Base-by-base conservation (phyloP, 305 asterid genomes). In the Lippia alba region DNA sequence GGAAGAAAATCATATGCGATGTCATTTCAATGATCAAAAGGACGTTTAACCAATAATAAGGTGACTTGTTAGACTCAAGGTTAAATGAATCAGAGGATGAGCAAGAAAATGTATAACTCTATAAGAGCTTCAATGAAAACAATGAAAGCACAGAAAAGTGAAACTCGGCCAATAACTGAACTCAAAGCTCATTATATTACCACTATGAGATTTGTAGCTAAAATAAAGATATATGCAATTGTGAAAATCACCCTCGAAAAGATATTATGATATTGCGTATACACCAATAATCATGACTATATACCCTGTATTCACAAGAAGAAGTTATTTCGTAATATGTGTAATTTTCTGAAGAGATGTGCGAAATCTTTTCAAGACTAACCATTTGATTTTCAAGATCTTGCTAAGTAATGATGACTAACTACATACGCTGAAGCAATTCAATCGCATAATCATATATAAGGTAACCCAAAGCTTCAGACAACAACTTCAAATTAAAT, bases 1-100 rank as follows among this genome's bases (percentile, higher is more conserved):
- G 81, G 82, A 69, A 76, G 74, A 44, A 12, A 49, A 46, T 74
- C 49, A 34, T 32, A 76, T 39, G 70, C 11, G 51, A 46, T 2
- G 69, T 45, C 50, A 41, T 0, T 12, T 30, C 14, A 17, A 48
- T 56, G 12, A 66, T 10, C 61, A 34, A 36, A 60, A 61, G 45
- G 20, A 61, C 16, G 12, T 56, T 45, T 48, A 18, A 33, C 36
- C 44, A 33, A 57, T n/a, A 41, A 56, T 11, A 10, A 33, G 63
- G 62, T 9, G 12, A 57, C 41, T 53, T 45, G 14, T 12, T 54
- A 3, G 59, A 34, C 53, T 5, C 24, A 24, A 64, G 48, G 55
- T 46, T 24, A n/a, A 20, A 44, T 4, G 60, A 33, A 18, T 4
- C 10, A 1, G 49, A 44, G 45, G 49, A 63, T n/a, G 18, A 24